Conservation (phyloP, 2,329 filamentous ascomycete species). For the Fonsecaea erecta region DNA sequence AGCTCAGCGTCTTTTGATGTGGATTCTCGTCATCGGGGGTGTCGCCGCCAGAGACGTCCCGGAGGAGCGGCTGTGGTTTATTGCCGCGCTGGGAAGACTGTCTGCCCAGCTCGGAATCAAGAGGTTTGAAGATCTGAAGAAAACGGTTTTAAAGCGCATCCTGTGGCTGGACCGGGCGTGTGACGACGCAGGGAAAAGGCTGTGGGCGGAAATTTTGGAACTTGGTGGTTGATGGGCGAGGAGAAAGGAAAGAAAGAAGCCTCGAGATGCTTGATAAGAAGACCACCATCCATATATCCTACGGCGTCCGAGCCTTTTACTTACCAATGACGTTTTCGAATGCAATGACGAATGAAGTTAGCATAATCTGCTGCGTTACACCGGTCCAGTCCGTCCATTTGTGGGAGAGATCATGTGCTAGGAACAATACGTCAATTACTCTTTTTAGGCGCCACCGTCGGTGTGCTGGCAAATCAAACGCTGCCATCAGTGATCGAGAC, state of each 20-base stretch:
- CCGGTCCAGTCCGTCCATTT: background rate
- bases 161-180: constrained; percentile 19
- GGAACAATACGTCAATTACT: background rate
- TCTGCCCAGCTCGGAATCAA: background rate
- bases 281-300: background rate
- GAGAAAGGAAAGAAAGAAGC: background rate
- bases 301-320: background rate
- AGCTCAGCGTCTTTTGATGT: constrained; percentile 10
- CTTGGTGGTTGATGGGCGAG: background rate
- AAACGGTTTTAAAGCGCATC: constrained; percentile 9
- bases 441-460: background rate
- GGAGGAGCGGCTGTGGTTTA: constrained; percentile 15
- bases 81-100: constrained; percentile 11
- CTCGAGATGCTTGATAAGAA: background rate
- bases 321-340: background rate
- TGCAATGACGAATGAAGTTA: background rate
- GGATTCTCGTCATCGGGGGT: constrained; percentile 12
- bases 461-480: background rate
- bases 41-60: constrained; percentile 10
- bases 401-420: background rate
- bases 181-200: constrained; percentile 9
- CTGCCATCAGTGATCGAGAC: background rate
- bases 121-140: constrained; percentile 16
- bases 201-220: constrained; percentile 12
- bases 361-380: background rate